phyloP scores from a whole-genome alignment of 2,329 filamentous ascomycete species.

The Neonectria ditissima region DNA sequence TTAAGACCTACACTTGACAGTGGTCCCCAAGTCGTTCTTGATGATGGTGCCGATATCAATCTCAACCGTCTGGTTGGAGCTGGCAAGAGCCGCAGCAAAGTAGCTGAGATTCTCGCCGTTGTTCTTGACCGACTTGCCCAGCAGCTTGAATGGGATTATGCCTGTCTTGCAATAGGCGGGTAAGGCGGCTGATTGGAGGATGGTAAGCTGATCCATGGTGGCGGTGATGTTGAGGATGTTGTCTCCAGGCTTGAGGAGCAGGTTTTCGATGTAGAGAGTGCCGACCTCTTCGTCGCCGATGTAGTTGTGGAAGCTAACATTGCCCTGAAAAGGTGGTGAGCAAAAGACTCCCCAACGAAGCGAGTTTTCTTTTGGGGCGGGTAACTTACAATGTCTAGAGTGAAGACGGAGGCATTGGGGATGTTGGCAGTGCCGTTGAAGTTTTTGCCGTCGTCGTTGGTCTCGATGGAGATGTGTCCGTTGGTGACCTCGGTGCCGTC shows the following conservation, averaged over 20 bases:
- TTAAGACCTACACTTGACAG: conserved; percentile 38
- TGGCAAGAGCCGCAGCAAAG: conserved; percentile 65
- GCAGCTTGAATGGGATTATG: conserved; percentile 66
- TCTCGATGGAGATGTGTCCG: conserved; percentile 58
- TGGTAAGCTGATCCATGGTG: conserved; percentile 61
- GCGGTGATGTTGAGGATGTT: conserved; percentile 68
- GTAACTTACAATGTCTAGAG: conserved; percentile 70
- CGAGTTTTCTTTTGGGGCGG: not conserved
- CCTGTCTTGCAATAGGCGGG: conserved; percentile 63
- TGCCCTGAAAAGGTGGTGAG: conserved; percentile 59
- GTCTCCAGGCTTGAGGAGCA: conserved; percentile 68
- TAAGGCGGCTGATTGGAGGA: conserved; percentile 57
- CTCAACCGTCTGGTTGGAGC: conserved; percentile 62
- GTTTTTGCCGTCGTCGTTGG: conserved; percentile 63
- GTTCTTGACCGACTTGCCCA: conserved; percentile 64
- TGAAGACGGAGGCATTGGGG: conserved; percentile 73
- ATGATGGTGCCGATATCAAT: conserved; percentile 64
- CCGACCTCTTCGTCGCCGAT: conserved; percentile 66
- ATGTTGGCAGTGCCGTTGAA: conserved; percentile 70
- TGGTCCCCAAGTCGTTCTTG: conserved; percentile 46
- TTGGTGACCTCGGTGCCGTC: conserved; percentile 64
- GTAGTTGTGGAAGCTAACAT: conserved; percentile 70
- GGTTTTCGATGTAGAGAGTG: conserved; percentile 66
- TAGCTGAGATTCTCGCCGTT: conserved; percentile 66
- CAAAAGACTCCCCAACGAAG: conserved; percentile 1